phyloP scores from a whole-genome alignment of 2,329 filamentous ascomycete genomes.

The Capronia coronata region DNA sequence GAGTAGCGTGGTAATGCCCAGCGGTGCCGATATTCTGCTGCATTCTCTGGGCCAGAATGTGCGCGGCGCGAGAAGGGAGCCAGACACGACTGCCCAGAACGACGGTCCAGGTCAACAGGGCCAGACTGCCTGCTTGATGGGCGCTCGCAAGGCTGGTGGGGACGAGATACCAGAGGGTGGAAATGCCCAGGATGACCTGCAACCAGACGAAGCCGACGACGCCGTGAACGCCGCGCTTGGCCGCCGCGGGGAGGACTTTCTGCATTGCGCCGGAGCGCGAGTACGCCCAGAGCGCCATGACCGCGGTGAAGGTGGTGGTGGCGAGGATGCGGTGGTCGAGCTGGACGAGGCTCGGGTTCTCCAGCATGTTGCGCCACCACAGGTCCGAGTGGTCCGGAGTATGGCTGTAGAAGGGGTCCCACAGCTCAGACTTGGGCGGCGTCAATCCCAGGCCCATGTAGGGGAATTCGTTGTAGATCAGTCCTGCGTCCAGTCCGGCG shows the following conservation, averaged over 20 bases:
- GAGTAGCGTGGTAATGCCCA: background rate
- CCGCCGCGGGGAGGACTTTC: conserved; percentile 53
- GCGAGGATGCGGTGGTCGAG: conserved; percentile 91
- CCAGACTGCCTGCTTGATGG: conserved; percentile 86
- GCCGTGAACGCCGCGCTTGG: conserved; percentile 64
- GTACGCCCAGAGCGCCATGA: conserved; percentile 76
- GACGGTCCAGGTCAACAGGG: conserved; percentile 73
- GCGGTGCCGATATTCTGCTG: background rate
- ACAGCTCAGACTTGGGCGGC: conserved; percentile 75
- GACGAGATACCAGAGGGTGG: conserved; percentile 87
- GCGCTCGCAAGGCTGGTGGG: conserved; percentile 80
- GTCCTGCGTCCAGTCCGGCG: conserved; percentile 86
- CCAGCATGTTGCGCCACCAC: conserved; percentile 95
- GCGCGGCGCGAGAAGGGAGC: conserved; percentile 47
- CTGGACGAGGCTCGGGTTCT: conserved; percentile 93
- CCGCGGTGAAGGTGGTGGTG: conserved; percentile 75
- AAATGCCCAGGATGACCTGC: conserved; percentile 82
- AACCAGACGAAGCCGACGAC: conserved; percentile 74
- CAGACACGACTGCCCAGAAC: conserved; percentile 72
- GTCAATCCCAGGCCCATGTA: conserved; percentile 82
- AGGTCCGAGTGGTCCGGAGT: conserved; percentile 64
- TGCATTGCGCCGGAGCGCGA: conserved; percentile 61
- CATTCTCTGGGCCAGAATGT: conserved; percentile 12
- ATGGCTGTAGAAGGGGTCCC: conserved; percentile 77
- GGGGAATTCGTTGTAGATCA: conserved; percentile 99